Evolutionary conservation across 2,329 filamentous ascomycete genomes (phyloP).

Genomic region (Trichophyton benhamiae): DNA sequence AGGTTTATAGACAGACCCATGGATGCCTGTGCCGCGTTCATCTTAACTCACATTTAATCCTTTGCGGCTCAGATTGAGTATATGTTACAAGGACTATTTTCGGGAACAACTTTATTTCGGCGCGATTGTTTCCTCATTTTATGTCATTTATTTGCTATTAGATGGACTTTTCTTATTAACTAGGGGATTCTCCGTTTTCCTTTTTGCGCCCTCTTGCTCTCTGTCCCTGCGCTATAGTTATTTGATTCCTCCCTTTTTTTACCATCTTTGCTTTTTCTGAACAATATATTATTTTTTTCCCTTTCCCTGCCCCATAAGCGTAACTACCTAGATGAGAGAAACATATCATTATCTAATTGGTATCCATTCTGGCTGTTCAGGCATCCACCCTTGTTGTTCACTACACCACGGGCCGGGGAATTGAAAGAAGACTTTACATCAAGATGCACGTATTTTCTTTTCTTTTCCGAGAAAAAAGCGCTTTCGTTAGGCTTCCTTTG

Average conservation of each 20-base stretch:
- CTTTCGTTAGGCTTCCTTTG: background rate
- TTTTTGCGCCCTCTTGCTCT: background rate
- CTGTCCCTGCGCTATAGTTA: background rate
- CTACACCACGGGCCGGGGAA: background rate
- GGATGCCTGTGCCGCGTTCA: background rate
- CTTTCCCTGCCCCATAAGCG: background rate
- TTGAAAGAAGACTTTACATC: background rate
- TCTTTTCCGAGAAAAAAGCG: background rate
- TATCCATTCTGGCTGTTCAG: background rate
- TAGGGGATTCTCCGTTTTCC: background rate
- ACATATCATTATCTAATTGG: background rate
- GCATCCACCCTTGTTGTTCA: background rate
- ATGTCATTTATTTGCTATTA: background rate
- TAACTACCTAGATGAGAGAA: background rate
- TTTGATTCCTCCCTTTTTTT: background rate
- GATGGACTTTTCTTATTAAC: background rate
- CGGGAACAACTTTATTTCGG: conserved; percentile 5
- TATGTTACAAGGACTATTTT: conserved; percentile 3
- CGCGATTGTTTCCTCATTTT: conserved; percentile 1
- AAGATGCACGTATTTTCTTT: background rate
- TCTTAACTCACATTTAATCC: background rate
- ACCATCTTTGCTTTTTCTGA: background rate
- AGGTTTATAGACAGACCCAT: background rate
- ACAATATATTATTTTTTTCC: background rate
- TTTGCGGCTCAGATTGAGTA: conserved; percentile 4